Base-by-base conservation (phyloP, 306 rosid species). In the Prunus salicina region DNA sequence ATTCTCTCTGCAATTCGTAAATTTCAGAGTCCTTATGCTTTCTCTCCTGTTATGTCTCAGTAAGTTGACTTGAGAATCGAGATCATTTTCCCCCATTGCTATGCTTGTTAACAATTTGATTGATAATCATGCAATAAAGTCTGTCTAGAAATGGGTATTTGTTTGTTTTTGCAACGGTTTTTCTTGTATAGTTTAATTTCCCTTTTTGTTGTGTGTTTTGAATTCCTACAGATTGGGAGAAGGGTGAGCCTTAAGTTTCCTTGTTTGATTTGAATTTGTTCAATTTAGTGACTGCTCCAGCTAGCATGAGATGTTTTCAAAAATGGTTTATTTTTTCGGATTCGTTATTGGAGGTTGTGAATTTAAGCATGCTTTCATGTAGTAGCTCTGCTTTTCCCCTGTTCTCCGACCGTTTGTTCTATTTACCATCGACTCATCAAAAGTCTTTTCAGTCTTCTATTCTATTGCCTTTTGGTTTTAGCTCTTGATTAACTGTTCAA, bases 301-400 rank as follows among this genome's bases (percentile, higher is more conserved):
- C 34, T 32, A 13, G 52, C 6, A 32, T 38, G 53, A 34, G 52
- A 38, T 61, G 38, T n/a, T 38, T 30, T 32, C 2, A 28, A 22
- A 11, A 19, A n/a, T 18, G 12, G 12, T 38, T 62, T 56, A 13
- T 3, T 28, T 41, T 81, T 62, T 2, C 3, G 12, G 67, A 43
- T 72, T 72, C 34, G 9, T 41, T 60, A 24, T 19, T n/a, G 64
- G 22, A 34, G 53, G 22, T 34, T 13, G 18, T 58, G 65, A 67
- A 25, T 50, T 71, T 51, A 43, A 30, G 55, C 56, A 8, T 75
- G 9, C 22, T n/a, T 20, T 56, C n/a, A 2, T 51, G 16, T 64
- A 25, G 38, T 30, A 27, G 27, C 71, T 58, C 75, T 77, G 76
- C 65, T 77, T 56, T 68, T 30, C 52, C 67, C 72, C 76, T 73